Conservation (phyloP, 2,329 filamentous ascomycete species). For the Chaetomiaceae sp. region DNA sequence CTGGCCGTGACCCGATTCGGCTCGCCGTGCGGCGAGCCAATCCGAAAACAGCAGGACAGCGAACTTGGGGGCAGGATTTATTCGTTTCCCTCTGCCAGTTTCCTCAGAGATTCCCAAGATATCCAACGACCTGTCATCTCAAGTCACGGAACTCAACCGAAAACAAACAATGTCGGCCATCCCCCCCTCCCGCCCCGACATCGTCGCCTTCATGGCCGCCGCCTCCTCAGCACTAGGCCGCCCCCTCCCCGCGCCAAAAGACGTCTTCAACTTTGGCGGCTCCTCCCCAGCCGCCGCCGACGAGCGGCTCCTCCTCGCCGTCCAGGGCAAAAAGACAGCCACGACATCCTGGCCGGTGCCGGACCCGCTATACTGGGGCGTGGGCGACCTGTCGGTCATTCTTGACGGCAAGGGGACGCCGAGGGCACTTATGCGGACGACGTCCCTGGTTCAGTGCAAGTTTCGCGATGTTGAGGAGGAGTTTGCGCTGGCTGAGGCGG, state of each 20-base stretch:
- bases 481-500: constrained; percentile 30
- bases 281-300: constrained; percentile 18
- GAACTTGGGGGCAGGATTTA: too few relatives aligned
- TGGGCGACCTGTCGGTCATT: constrained; percentile 30
- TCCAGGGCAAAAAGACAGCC: constrained; percentile 29
- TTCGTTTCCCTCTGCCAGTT: too few relatives aligned
- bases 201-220: constrained; percentile 27
- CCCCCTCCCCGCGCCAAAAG: constrained; percentile 25
- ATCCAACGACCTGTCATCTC: not conserved
- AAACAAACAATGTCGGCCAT: constrained; percentile 2
- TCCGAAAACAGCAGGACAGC: too few relatives aligned
- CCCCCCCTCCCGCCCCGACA: constrained; percentile 22
- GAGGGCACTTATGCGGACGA: constrained; percentile 28
- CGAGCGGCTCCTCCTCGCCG: constrained; percentile 21
- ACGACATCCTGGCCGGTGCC: constrained; percentile 31
- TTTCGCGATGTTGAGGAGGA: constrained; percentile 29
- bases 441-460: constrained; percentile 26
- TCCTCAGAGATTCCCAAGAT: too few relatives aligned
- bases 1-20: not conserved
- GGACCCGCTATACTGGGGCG: constrained; percentile 28
- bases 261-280: constrained; percentile 30
- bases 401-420: constrained; percentile 26
- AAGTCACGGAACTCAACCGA: not conserved
- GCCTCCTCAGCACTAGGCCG: constrained; percentile 25
- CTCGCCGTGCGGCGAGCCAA: not conserved